Base-by-base conservation (phyloP, 2,329 filamentous ascomycete genomes). In the Exophiala alcalophila region DNA sequence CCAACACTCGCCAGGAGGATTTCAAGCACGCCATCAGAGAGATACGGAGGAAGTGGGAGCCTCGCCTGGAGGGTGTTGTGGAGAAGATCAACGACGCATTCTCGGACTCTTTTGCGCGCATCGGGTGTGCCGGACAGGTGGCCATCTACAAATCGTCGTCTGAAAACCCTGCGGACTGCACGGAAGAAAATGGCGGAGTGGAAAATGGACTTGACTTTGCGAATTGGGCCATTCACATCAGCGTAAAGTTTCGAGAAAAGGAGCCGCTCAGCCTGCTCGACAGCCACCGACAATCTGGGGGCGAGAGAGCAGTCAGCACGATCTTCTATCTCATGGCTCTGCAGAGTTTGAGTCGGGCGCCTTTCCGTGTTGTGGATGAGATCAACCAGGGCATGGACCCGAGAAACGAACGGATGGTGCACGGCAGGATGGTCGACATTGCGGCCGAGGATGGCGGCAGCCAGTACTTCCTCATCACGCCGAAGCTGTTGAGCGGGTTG, bases 301-400 rank as follows among this genome's bases (percentile, higher is more conserved):
- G 92, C 52, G 92, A 98, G 69, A 84, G 92, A 47, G 88, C 92
- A 16, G 91, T 98, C 15, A 94, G 88, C 15, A 98, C 92, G 10
- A 94, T 97, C 61, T 98, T 97, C 75, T 98, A 94, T 69, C 86
- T 98, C 43, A 97, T 98, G 90, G 88, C 92, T 4, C 78, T 98
- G 18, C 92, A 98, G 65, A 86, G 86, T 35, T 82, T 98, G 58
- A 91, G 92, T 11, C 85, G 89, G 58, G 89, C 90, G 3, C 92
- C 92, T 1, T 98, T 98, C 77, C 88, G 92, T 38, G 91, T 98
- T 35, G 92, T 98, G 46, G 92, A 98, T 66, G 92, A 98, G 70
- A 98, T 98, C 74, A 98, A 98, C 62, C 92, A 98, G 68, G 92
- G 92, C 54, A 98, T 98, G 92, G 92, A 98, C 64, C 92, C 91